A percentile compares a stretch with the other conserved stretches of the same genome.
These are phyloP conservation scores for Hypoxylon rickii DNA, from an alignment of 495 filamentous ascomycete species.

Conservation along the genomic window DNA sequence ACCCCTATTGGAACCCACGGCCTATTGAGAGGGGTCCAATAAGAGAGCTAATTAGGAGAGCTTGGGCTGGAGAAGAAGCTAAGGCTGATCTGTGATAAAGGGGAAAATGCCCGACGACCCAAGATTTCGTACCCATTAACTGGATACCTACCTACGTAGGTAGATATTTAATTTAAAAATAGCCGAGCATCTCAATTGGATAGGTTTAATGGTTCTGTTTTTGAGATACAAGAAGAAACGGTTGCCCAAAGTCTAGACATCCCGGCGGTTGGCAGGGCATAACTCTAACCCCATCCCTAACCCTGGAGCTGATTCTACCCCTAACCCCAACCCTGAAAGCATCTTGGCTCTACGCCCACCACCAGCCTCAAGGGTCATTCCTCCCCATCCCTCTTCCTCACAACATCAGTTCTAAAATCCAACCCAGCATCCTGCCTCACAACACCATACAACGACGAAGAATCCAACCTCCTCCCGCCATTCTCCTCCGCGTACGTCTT, in stretches of 20 bases:
- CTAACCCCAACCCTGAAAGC: neutral
- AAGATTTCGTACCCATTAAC: neutral
- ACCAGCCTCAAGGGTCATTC: no score
- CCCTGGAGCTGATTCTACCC: no score
- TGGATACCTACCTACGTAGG: neutral
- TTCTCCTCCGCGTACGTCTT: constrained; percentile 8
- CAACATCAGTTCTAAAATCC: neutral
- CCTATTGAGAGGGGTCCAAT: constrained; percentile 60
- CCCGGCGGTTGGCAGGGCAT: no score
- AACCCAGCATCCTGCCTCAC: neutral
- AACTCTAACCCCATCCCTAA: no score
- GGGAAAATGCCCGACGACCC: neutral
- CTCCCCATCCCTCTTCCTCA: neutral
- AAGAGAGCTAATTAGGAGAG: constrained; percentile 66
- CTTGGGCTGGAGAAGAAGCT: constrained; percentile 71
- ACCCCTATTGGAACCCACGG: constrained; percentile 69
- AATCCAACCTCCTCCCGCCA: constrained; percentile 19
- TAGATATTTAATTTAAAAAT: no score
- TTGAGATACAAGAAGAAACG: no score
- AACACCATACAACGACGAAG: neutral
- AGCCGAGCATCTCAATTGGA: neutral
- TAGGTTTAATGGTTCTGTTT: no score
- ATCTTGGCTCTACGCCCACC: neutral
- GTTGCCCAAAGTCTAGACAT: no score
- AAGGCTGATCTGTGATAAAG: constrained; percentile 56